Evolutionary conservation across 768 basidiomycete species (phyloP), one percentile per base, ranked within the genome.

Genomic region (Cystofilobasidium bisporidii): DNA sequence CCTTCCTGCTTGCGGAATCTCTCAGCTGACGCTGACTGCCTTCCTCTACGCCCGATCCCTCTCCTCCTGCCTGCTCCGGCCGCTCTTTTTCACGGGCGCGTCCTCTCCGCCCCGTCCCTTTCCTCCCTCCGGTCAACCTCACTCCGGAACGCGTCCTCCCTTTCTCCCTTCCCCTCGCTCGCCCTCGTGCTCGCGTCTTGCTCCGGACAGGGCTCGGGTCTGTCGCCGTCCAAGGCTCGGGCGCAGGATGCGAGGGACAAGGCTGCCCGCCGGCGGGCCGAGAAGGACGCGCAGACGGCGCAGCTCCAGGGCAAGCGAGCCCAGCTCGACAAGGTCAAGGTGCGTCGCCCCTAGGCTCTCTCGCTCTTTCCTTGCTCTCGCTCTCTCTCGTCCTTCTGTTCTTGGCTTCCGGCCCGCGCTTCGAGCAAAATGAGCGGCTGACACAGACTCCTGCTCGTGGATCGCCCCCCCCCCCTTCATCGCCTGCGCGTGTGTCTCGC

Each of bases 291-390:
- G 28, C 78, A 81, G 53, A 76, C 79, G 18, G 83, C 82, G 3
- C 82, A 87, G 71, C 78, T 91, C 33, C 82, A 84, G 32, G 81
- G 77, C 56, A 88, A 86, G 80, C 80, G 88, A 70, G 83, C 87
- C 73, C 87, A 86, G 73, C 88, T 92, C 86, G 87, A 90, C 79
- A 90, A 89, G 75, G 87, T 85, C 30, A 92, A 91, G 81, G 89
- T 86, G 2, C 36, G 65, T 38, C 17, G 2, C 26, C n/a, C 14
- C 12, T 9, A 22, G 36, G 8, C 24, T 41, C 41, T n/a, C n/a
- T n/a, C n/a, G n/a, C n/a, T n/a, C n/a, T n/a, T n/a, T n/a, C n/a
- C n/a, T n/a, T n/a, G n/a, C n/a, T n/a, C n/a, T n/a, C n/a, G n/a
- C n/a, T n/a, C n/a, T n/a, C n/a, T n/a, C n/a, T n/a, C n/a, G n/a